Evolutionary conservation across 768 basidiomycete species (phyloP).

Genomic region (Daedaleopsis sinensis): DNA sequence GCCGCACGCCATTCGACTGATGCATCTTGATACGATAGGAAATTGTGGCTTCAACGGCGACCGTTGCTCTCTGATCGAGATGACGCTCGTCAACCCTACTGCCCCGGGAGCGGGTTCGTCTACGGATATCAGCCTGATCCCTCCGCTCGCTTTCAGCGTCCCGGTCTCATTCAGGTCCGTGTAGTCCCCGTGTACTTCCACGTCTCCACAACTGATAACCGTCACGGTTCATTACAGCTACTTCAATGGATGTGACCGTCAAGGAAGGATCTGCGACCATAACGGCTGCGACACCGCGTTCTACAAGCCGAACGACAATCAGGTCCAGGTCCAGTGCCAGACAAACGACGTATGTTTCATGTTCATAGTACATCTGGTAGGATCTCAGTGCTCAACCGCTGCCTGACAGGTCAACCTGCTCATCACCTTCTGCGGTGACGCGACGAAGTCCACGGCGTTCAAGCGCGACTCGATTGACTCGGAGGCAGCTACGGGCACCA

Average conservation of each 20-base stretch:
- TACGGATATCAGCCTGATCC: slow-evolving; percentile 51
- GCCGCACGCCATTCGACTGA: no score
- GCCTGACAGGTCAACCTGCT: slow-evolving; percentile 45
- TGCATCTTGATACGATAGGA: slow-evolving; percentile 31
- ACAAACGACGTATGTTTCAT: slow-evolving; percentile 41
- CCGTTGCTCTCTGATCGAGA: slow-evolving; percentile 49
- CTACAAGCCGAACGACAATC: slow-evolving; percentile 45
- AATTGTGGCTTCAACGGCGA: slow-evolving; percentile 49
- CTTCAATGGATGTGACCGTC: slow-evolving; percentile 46
- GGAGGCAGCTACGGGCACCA: no score
- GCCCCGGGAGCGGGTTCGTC: slow-evolving; percentile 48
- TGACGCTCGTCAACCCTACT: slow-evolving; percentile 47
- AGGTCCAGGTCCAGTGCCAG: slow-evolving; percentile 52
- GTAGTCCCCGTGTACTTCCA: no score
- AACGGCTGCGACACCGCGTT: slow-evolving; percentile 47
- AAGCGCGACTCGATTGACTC: background rate
- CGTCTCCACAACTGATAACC: no score
- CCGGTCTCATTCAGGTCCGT: slow-evolving; percentile 35
- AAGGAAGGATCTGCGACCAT: slow-evolving; percentile 43
- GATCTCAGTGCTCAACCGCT: no score
- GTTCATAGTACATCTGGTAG: background rate
- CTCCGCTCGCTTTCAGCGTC: slow-evolving; percentile 43
- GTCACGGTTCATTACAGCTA: slow-evolving; percentile 30
- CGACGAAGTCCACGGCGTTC: slow-evolving; percentile 23
- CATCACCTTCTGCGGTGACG: slow-evolving; percentile 50